These are phyloP conservation scores for Phytophthora litchii DNA, from an alignment of 352 stramenopile species.

Conservation along the genomic window DNA sequence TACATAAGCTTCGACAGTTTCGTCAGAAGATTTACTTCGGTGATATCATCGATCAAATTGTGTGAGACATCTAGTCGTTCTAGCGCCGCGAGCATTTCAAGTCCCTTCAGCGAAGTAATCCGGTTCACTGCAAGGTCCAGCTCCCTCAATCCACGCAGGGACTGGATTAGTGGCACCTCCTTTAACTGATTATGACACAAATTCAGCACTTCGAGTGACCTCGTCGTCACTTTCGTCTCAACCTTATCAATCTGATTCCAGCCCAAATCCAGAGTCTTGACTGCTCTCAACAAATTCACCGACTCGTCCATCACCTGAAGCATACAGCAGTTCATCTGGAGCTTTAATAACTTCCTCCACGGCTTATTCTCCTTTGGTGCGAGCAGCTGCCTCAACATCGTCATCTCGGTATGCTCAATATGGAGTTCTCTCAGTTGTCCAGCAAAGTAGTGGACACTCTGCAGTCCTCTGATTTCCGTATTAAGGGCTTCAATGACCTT, in stretches of 20 bases:
- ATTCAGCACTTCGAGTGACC: conserved; percentile 54
- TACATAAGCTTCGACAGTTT: conserved; percentile 43
- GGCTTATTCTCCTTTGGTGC: conserved; percentile 21
- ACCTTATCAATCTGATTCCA: conserved; percentile 74
- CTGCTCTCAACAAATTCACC: conserved; percentile 51
- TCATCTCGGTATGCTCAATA: conserved; percentile 69
- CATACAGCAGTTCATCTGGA: conserved; percentile 76
- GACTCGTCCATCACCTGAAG: conserved; percentile 56
- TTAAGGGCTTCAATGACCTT: conserved; percentile 66
- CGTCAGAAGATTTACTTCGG: conserved; percentile 58
- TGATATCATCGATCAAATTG: conserved; percentile 63
- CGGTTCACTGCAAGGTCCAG: conserved; percentile 78
- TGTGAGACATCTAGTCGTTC: conserved; percentile 75
- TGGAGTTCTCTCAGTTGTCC: conserved; percentile 67
- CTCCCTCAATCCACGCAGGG: conserved; percentile 43
- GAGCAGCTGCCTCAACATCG: conserved; percentile 50
- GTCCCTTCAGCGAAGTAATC: conserved; percentile 56
- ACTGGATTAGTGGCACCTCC: conserved; percentile 47
- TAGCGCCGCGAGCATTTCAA: conserved; percentile 50
- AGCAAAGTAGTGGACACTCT: conserved; percentile 73
- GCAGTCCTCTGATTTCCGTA: conserved; percentile 44
- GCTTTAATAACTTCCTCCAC: conserved; percentile 57
- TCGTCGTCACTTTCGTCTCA: conserved; percentile 30
- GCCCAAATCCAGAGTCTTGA: conserved; percentile 63
- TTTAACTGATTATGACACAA: conserved; percentile 76